phyloP scores from a whole-genome alignment of 2,329 filamentous ascomycete genomes.

The Colletotrichum incanum region DNA sequence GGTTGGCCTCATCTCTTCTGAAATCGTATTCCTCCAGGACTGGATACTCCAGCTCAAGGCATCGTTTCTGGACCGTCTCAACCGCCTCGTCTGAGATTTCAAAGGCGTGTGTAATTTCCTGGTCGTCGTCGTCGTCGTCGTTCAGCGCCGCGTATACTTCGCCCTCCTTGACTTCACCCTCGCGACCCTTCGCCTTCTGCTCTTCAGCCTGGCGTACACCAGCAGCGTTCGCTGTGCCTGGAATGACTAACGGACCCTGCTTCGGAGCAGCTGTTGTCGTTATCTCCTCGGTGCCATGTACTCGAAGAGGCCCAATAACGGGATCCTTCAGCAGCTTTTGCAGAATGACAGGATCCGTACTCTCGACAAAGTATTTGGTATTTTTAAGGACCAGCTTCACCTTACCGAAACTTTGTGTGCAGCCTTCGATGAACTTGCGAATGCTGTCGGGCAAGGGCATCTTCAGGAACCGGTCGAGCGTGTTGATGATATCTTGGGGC shows the following conservation, averaged over 20 bases:
- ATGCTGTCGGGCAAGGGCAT: slow-evolving; percentile 88
- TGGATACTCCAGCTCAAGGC: slow-evolving; percentile 87
- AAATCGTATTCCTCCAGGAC: slow-evolving; percentile 98
- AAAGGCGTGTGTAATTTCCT: slow-evolving; percentile 92
- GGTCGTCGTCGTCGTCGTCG: slow-evolving; percentile 89
- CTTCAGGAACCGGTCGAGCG: slow-evolving; percentile 90
- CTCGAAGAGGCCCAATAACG: slow-evolving; percentile 83
- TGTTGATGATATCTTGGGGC: slow-evolving; percentile 90
- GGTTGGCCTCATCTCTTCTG: slow-evolving; percentile 88
- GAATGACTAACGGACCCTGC: slow-evolving; percentile 90
- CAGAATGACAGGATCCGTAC: slow-evolving; percentile 87
- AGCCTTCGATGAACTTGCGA: slow-evolving; percentile 81
- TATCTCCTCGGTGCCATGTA: slow-evolving; percentile 80
- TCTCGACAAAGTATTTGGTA: slow-evolving; percentile 95
- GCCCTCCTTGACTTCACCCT: slow-evolving; percentile 70
- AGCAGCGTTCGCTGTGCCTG: slow-evolving; percentile 93
- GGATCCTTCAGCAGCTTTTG: slow-evolving; percentile 89
- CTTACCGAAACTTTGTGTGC: slow-evolving; percentile 93
- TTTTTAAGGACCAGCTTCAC: slow-evolving; percentile 96
- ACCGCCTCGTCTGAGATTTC: slow-evolving; percentile 88
- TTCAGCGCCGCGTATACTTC: slow-evolving; percentile 82
- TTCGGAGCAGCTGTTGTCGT: slow-evolving; percentile 88
- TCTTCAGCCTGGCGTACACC: slow-evolving; percentile 82
- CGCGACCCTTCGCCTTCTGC: slow-evolving; percentile 60
- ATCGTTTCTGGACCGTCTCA: slow-evolving; percentile 90